Percentiles rank a stretch among this genome's conserved stretches.
These are phyloP conservation scores for Saccharomycopsis crataegensis DNA, from an alignment of 1,139 yeast species.

Conservation along the genomic window DNA sequence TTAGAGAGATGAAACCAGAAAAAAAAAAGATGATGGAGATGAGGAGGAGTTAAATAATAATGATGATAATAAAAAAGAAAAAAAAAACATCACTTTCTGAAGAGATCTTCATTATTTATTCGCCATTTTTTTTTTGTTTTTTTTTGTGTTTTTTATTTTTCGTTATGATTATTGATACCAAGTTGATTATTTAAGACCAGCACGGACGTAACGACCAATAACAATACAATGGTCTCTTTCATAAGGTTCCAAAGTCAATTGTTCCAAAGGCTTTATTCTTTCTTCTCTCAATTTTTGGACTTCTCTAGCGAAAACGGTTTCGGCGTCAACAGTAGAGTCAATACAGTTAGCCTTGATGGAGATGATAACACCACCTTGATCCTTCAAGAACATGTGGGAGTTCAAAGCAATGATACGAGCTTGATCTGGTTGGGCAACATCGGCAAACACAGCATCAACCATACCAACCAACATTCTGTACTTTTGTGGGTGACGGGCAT, in stretches of 20 bases:
- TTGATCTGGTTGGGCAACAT: constrained; percentile 99
- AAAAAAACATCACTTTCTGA: background rate
- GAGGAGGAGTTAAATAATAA: constrained; percentile 47
- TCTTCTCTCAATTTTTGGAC: constrained; percentile 98
- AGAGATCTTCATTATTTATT: background rate
- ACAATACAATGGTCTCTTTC: constrained; percentile 99
- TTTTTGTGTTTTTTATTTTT: background rate
- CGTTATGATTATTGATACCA: background rate
- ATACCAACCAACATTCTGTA: constrained; percentile 98
- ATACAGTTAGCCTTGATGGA: constrained; percentile 99
- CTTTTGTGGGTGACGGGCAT: constrained; percentile 99
- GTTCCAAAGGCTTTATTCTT: constrained; percentile 97
- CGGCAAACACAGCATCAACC: constrained; percentile 98
- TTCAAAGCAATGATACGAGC: constrained; percentile 99
- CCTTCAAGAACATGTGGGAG: constrained; percentile 96
- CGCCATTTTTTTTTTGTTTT: background rate
- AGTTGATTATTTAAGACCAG: constrained; percentile 37
- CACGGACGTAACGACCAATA: constrained; percentile 93
- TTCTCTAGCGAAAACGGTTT: constrained; percentile 98
- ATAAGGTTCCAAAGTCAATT: constrained; percentile 96
- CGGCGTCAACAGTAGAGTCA: constrained; percentile 98
- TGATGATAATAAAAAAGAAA: constrained; percentile 20
- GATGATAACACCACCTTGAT: constrained; percentile 96
- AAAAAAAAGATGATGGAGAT: background rate
- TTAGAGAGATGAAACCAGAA: background rate